These are phyloP conservation scores for Inga laurina DNA, from an alignment of 306 rosid species.

Conservation along the genomic window DNA sequence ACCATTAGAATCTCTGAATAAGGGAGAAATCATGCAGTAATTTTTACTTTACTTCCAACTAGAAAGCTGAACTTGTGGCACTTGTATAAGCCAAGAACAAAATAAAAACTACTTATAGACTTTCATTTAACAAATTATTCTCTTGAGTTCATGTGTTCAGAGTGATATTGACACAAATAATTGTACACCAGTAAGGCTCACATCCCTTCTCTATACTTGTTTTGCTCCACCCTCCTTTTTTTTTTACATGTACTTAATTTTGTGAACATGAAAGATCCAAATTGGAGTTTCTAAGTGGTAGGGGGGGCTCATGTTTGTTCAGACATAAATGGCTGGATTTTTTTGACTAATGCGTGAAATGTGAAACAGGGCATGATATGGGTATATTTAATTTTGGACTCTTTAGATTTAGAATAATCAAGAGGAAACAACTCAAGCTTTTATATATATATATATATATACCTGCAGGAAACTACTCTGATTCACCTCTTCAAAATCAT, in stretches of 20 bases:
- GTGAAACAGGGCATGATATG: not conserved
- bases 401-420: not conserved
- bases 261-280: not conserved
- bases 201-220: not conserved
- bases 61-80: no score
- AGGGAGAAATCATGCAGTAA: no score
- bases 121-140: no score
- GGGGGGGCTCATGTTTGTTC: not conserved
- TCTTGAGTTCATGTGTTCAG: no score
- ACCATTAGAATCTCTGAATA: not conserved
- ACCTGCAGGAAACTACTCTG: constrained; percentile 42
- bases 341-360: not conserved
- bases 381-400: not conserved
- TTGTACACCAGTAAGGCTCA: not conserved
- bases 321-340: no score
- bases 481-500: constrained; percentile 43
- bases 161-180: not conserved
- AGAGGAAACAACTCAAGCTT: not conserved
- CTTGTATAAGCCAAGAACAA: no score
- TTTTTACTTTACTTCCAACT: no score
- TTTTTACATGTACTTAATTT: not conserved
- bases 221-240: no score
- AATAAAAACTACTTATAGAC: no score
- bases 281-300: not conserved
- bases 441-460: no score